Base-by-base conservation (phyloP, 2,329 filamentous ascomycete species). In the Diplodia seriata region DNA sequence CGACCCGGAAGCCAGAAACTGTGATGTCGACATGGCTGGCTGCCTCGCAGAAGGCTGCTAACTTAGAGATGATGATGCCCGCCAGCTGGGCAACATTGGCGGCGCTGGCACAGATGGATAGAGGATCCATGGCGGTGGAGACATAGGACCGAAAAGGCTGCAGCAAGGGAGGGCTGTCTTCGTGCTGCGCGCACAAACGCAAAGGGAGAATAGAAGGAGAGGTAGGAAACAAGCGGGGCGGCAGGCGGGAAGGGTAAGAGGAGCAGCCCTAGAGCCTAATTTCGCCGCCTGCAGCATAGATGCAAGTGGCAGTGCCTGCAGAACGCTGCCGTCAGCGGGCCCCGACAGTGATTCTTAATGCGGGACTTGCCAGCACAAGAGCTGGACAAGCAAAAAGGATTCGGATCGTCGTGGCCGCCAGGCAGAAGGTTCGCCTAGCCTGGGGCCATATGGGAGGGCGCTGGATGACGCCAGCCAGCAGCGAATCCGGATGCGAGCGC, bases 31-130 rank as follows among this genome's bases (percentile, higher is more conserved):
- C 67, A 59, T 64, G 57, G 50, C 49, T 51, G 50, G 67, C 23
- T 15, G 38, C 59, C 7, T 68, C 67, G 36, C 59, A 56, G 8
- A 68, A 68, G 26, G 36, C 26, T 3, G 36, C 57, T 38, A 68
- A 33, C 29, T 54, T 65, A 50, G 49, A 31, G 29, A 64, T 68
- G 26, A 68, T 64, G 51, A 47, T 55, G 23, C 66, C 66, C 26
- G 40, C 49, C 56, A 67, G 66, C 66, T 59, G 56, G 33, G 66
- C 55, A 38, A 67, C 33, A 33, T 67, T 59, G 15, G 66, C 66
- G 20, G 66, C 56, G n/a, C 66, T 67, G 56, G 66, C 66, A 54
- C 55, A 61, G 23, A 67, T 54, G 14, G 66, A 67, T 62, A 67
- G 66, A 43, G 66, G 66, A 62, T 67, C 66, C 66, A 67, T 67